Evolutionary conservation across 1,284 basidiomycete genomes (phyloP), one percentile per base, ranked within the genome.

Genomic region (Cryptococcus maquisensis): DNA sequence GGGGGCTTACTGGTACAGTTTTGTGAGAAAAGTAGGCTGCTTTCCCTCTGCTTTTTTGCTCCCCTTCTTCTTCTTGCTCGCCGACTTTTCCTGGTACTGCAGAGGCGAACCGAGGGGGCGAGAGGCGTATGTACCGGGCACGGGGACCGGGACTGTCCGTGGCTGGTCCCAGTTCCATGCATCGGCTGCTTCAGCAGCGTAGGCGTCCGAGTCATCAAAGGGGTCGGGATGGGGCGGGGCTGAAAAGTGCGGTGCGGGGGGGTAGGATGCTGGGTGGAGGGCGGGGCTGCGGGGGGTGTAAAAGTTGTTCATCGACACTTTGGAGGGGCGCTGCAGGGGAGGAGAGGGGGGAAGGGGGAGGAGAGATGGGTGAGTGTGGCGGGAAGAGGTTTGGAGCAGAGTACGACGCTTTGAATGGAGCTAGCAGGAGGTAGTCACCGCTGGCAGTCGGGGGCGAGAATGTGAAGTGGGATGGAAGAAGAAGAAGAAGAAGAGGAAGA

Each of bases 11-110:
- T 86, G 84, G 81, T 92, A 93, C 47, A 93, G 83, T 81, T 92
- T 93, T 73, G 89, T 92, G 68, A 93, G 80, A 73, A 93, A 93
- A 10, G 90, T 92, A 0, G 88, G 87, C 78, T 91, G 88, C 85
- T 79, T 77, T 47, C 68, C 67, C 41, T 77, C 75, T 10, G 63
- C 64, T 61, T 74, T 75, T 55, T 67, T 69, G 26, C 43, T 26
- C 6, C 32, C 18, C 23, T 47, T 54, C 18, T n/a, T 35, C 32
- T 59, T 64, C 51, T 56, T 57, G 21, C 51, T 47, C 55, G 50
- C 48, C 36, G 24, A n/a, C 43, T 10, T 21, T 9, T 47, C 32
- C 32, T 48, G 35, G n/a, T 24, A 37, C 20, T 23, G 38, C 16
- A 49, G 47, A 16, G 51, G n/a, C 48, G 54, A 10, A 10, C 28